phyloP scores from a whole-genome alignment of 176 grass and related monocot genomes.

The Poa pratensis region DNA sequence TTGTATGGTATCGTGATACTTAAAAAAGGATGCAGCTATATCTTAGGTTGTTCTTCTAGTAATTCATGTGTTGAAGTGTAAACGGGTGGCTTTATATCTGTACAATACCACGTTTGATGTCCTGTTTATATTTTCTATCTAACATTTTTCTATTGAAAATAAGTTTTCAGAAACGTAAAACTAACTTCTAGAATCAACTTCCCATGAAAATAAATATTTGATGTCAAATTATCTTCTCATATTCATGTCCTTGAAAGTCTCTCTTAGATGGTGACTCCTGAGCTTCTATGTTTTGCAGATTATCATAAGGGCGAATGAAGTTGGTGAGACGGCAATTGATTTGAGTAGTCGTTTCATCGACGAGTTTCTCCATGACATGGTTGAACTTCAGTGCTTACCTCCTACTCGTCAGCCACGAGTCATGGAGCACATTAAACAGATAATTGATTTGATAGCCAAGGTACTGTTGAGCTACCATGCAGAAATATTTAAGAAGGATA shows the following conservation, averaged over 20 bases:
- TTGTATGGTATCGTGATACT: background rate
- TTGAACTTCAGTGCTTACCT: constrained; percentile 73
- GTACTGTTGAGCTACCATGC: constrained; percentile 40
- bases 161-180: background rate
- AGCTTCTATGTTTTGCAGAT: constrained; percentile 53
- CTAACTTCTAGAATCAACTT: background rate
- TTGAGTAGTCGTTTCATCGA: constrained; percentile 71
- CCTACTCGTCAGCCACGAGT: constrained; percentile 79
- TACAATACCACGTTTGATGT: background rate
- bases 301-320: constrained; percentile 80
- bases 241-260: background rate
- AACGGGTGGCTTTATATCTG: background rate
- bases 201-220: background rate
- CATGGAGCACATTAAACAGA: constrained; percentile 77
- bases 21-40: background rate
- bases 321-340: constrained; percentile 56
- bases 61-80: background rate
- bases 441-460: constrained; percentile 87
- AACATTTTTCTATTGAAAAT: background rate
- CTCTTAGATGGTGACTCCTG: background rate
- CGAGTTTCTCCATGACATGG: constrained; percentile 77
- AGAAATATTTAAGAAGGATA: background rate
- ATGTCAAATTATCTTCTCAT: background rate
- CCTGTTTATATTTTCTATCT: background rate
- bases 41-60: background rate